A percentile compares a stretch with the other conserved stretches of the same genome.
phyloP scores from a whole-genome alignment of 805 yeast genomes.

The Saccharomyces eubayanus region DNA sequence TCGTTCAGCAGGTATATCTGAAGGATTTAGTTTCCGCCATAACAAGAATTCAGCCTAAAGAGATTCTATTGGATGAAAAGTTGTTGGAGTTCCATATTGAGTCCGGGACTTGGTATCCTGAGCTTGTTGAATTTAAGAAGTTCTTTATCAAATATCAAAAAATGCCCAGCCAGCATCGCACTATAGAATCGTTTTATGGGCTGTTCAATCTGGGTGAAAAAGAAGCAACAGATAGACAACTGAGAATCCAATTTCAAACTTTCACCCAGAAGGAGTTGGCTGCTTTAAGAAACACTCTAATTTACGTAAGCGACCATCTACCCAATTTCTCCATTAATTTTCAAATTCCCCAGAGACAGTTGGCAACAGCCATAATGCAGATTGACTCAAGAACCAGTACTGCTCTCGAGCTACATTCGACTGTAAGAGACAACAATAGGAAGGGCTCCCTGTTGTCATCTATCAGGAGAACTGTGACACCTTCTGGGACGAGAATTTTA shows the following conservation, averaged over 20 bases:
- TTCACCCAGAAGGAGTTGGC: constrained; percentile 43
- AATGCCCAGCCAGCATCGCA: constrained; percentile 35
- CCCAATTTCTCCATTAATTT: constrained; percentile 60
- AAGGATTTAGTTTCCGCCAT: constrained; percentile 61
- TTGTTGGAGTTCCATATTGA: constrained; percentile 35
- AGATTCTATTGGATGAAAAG: constrained; percentile 52
- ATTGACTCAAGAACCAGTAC: constrained; percentile 75
- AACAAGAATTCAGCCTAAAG: constrained; percentile 73
- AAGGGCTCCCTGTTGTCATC: constrained; percentile 66
- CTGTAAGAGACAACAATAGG: constrained; percentile 47
- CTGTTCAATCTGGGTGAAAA: constrained; percentile 30
- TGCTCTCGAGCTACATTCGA: constrained; percentile 61
- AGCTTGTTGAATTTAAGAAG: constrained; percentile 48
- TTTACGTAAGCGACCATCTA: constrained; percentile 64
- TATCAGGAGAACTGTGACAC: constrained; percentile 65
- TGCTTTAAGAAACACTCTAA: constrained; percentile 54
- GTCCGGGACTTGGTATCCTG: constrained; percentile 48
- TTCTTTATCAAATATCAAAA: constrained; percentile 50
- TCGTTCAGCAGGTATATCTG: constrained; percentile 54
- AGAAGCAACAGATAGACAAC: constrained; percentile 21
- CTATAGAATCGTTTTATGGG: constrained; percentile 31
- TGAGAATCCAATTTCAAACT: constrained; percentile 17
- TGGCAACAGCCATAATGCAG: constrained; percentile 49
- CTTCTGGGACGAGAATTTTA: constrained; percentile 73
- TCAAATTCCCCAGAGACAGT: constrained; percentile 55